Conservation (phyloP, 1,139 yeast genomes). For the Geotrichum cucujoidarum region DNA sequence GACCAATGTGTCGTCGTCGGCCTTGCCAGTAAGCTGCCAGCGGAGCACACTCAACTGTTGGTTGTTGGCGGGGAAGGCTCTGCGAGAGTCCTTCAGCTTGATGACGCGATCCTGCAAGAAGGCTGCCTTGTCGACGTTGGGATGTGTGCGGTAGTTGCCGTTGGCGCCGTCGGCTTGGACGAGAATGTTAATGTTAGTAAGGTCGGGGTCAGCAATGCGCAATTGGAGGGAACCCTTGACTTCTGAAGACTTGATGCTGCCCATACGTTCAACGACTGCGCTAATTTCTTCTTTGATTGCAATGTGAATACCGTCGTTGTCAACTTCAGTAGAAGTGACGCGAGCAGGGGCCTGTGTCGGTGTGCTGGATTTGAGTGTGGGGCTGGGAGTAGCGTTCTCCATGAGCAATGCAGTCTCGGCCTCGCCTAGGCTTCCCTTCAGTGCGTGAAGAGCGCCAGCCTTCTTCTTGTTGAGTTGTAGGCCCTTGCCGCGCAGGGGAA, state of each 20-base stretch:
- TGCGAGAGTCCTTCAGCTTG: conserved; percentile 68
- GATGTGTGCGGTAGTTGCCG: conserved; percentile 83
- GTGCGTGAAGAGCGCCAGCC: conserved; percentile 39
- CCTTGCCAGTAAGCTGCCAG: conserved; percentile 49
- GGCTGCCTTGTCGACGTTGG: conserved; percentile 78
- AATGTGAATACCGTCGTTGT: conserved; percentile 73
- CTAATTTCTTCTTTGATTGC: conserved; percentile 71
- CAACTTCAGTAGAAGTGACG: conserved; percentile 20
- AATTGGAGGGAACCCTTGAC: conserved; percentile 88
- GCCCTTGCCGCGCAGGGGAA: conserved; percentile 62
- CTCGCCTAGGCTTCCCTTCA: conserved; percentile 38
- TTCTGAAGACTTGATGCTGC: conserved; percentile 67
- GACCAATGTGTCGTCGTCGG: conserved; percentile 48
- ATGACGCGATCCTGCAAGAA: conserved; percentile 57
- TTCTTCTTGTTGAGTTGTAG: conserved; percentile 74
- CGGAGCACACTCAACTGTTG: conserved; percentile 85
- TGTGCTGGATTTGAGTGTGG: background rate
- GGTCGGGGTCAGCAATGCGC: conserved; percentile 68
- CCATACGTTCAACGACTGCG: conserved; percentile 81
- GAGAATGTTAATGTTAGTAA: conserved; percentile 61
- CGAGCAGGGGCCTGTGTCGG: background rate
- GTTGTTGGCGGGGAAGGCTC: conserved; percentile 87
- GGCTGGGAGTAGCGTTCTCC: conserved; percentile 20
- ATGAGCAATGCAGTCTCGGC: conserved; percentile 34
- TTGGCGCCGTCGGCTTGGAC: conserved; percentile 48